Evolutionary conservation across 768 basidiomycete species (phyloP).

Genomic region (Asterophora parasitica): DNA sequence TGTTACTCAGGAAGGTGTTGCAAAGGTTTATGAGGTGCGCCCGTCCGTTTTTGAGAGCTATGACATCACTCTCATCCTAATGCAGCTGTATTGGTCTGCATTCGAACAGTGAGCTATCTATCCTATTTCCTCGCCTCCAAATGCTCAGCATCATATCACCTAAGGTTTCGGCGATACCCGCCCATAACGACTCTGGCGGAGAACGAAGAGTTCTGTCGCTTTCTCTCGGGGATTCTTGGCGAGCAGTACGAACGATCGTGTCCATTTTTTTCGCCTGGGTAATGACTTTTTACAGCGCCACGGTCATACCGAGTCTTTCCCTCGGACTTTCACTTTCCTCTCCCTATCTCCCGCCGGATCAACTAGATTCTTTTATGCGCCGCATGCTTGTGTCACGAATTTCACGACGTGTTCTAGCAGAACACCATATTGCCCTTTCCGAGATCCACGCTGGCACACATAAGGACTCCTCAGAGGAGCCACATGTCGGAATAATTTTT

Average conservation of each 20-base stretch:
- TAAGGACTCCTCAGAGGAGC: slow-evolving; percentile 36
- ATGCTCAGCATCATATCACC: neutral
- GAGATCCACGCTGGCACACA: slow-evolving; percentile 41
- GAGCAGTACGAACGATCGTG: slow-evolving; percentile 60
- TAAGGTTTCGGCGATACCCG: slow-evolving; percentile 70
- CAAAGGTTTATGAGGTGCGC: slow-evolving; percentile 78
- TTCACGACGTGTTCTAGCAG: slow-evolving; percentile 82
- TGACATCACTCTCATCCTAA: slow-evolving; percentile 3
- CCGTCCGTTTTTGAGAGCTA: neutral
- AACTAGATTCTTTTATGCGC: slow-evolving; percentile 82
- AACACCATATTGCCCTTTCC: slow-evolving; percentile 85
- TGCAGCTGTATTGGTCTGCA: slow-evolving; percentile 81
- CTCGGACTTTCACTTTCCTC: slow-evolving; percentile 85
- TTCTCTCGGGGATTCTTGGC: slow-evolving; percentile 56
- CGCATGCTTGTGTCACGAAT: slow-evolving; percentile 90
- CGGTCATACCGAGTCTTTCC: slow-evolving; percentile 76
- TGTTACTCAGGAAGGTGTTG: slow-evolving; percentile 79
- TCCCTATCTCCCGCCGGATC: slow-evolving; percentile 69
- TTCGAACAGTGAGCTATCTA: slow-evolving; percentile 64
- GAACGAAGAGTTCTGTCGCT: slow-evolving; percentile 75
- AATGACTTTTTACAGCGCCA: slow-evolving; percentile 40
- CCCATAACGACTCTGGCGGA: slow-evolving; percentile 66
- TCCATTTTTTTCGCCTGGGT: slow-evolving; percentile 1
- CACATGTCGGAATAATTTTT: slow-evolving; percentile 81
- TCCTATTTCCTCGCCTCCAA: neutral